Evolutionary conservation across 2,329 filamentous ascomycete species (phyloP), one percentile per base, ranked within the genome.

Genomic region (Zasmidium cellare): DNA sequence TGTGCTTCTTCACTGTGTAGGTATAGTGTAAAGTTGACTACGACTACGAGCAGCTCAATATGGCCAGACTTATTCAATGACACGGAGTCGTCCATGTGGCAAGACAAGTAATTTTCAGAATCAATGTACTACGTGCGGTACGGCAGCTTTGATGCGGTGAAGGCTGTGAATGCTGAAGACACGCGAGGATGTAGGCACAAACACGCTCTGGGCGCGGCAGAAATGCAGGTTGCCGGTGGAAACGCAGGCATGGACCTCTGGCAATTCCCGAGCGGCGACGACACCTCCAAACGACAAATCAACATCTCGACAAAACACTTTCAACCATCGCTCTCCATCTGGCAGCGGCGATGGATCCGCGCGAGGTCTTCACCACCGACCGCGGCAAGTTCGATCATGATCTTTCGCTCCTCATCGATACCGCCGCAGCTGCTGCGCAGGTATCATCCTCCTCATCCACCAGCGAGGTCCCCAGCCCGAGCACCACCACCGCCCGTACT

Each of bases 401-500:
- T 31, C 55, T 65, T 9, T 53, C 25, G 2, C 28, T 35, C 22
- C 55, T 65, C 18, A 61, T 65, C 19, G 51, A 56, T 22, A 47
- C 56, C 3, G 55, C 58, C 7, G 56, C 56, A n/a, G 56, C 56
- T 19, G 47, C 53, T 1, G 52, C 25, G 25, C 25, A 28, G 25
- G 6, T 47, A 18, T 46, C 55, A 18, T 55, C 56, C n/a, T 46
- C 31, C 9, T 55, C 41, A 24, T 25, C 20, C 18, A 19, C 46
- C 9, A 38, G 41, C 23, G 20, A 51, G 3, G 38, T 38, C 9
- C 22, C 48, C n/a, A 59, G 16, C 16, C 11, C 53, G 5, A 56
- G 18, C 46, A 53, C 53, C 18, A 46, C 38, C 18, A 53, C 53
- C 18, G 49, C 38, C 18, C 38, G 18, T 2, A 56, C 49, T 20